Conservation (phyloP, 257 asterid species). For the Datura wrightii region DNA sequence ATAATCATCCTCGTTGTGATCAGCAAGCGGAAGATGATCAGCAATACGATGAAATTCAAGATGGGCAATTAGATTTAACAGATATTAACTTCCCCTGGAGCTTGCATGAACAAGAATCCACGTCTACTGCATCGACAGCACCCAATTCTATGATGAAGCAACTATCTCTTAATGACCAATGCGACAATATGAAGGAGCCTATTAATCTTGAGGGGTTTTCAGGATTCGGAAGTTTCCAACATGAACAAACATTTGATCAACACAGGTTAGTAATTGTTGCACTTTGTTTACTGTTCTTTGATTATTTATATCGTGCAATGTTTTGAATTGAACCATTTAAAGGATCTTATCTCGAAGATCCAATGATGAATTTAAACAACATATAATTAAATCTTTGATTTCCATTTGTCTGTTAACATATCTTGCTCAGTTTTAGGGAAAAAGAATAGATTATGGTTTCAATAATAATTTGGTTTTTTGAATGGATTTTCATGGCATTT, state of each 20-base stretch:
- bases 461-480: not conserved
- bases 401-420: not conserved
- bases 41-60: conserved; percentile 21
- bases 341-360: not conserved
- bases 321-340: not conserved
- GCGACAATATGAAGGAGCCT: conserved; percentile 26
- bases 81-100: conserved; percentile 31
- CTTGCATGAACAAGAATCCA: conserved; percentile 30
- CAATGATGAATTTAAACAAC: not conserved
- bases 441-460: not conserved
- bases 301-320: not conserved
- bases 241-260: conserved; percentile 27
- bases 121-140: not conserved
- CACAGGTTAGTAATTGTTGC: conserved; percentile 29
- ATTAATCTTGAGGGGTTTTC: conserved; percentile 27
- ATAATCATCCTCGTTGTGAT: conserved; percentile 15
- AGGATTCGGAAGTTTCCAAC: conserved; percentile 28
- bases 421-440: not conserved
- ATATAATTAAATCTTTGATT: not conserved
- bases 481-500: not conserved
- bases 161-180: conserved; percentile 4
- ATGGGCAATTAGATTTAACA: conserved; percentile 11
- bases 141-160: conserved; percentile 26
- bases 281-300: not conserved
- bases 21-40: conserved; percentile 24